Percentiles rank a stretch among this genome's conserved stretches.
phyloP scores from a whole-genome alignment of 2,329 filamentous ascomycete genomes.

The Endoconidiophora laricicola region DNA sequence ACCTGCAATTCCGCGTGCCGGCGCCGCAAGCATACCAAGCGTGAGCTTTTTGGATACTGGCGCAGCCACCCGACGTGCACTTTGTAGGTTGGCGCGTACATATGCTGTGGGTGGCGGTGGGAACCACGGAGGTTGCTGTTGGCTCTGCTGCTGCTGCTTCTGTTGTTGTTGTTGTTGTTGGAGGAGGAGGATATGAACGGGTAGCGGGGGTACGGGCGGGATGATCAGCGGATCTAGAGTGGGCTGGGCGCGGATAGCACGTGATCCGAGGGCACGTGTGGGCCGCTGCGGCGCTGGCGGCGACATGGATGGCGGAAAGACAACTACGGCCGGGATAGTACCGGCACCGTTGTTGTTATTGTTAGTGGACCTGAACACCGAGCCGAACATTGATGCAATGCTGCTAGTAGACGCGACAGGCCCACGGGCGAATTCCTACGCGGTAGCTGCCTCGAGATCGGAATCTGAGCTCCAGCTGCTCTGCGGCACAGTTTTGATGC shows the following conservation, averaged over 20 bases:
- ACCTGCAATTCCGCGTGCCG: not conserved
- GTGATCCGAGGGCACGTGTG: conserved; percentile 5
- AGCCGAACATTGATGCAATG: not conserved
- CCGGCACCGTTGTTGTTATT: not conserved
- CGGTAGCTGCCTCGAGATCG: conserved; percentile 1
- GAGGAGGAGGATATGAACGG: not conserved
- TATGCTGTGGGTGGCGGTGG: conserved; percentile 12
- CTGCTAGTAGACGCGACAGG: not conserved
- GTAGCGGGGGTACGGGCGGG: conserved; percentile 9
- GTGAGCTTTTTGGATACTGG: conserved; percentile 5
- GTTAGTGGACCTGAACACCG: not conserved
- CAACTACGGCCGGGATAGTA: not conserved
- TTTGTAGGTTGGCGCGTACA: conserved; percentile 4
- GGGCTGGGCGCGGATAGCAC: conserved; percentile 1
- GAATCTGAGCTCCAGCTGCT: not conserved
- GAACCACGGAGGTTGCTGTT: conserved; percentile 11
- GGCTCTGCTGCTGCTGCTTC: not conserved
- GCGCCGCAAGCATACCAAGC: conserved; percentile 10
- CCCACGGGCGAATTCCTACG: conserved; percentile 9
- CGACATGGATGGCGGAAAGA: not conserved
- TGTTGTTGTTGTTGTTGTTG: too few species aligned
- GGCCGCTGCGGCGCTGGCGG: not conserved
- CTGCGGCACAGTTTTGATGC: not conserved
- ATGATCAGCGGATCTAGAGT: conserved; percentile 5
- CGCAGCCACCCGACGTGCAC: not conserved